Evolutionary conservation across 2,329 filamentous ascomycete genomes (phyloP).

Genomic region (Alternaria ventricosa): DNA sequence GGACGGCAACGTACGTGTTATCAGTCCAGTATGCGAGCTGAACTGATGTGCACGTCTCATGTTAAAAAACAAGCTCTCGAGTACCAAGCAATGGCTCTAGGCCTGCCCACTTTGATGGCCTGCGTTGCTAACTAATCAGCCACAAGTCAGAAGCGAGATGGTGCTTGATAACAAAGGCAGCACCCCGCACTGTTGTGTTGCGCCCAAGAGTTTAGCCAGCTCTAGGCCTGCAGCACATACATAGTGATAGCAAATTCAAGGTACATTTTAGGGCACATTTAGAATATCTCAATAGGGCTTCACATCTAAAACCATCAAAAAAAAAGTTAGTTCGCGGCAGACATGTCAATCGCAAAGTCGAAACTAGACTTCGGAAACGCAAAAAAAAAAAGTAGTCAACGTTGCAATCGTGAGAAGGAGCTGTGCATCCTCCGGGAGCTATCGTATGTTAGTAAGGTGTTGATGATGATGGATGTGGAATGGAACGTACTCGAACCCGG

Average conservation of each 20-base stretch:
- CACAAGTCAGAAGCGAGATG: background rate
- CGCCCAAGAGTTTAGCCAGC: background rate
- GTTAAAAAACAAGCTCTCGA: constrained; percentile 4
- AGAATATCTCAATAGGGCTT: background rate
- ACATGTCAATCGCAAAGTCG: background rate
- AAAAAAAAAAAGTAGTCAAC: constrained; percentile 9
- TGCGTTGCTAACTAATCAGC: background rate
- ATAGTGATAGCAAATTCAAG: background rate
- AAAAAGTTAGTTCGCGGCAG: background rate
- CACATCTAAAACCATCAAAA: background rate
- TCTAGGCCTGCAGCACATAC: background rate
- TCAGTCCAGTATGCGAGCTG: constrained; percentile 6
- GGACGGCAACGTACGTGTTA: background rate
- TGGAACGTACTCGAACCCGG: constrained; percentile 19
- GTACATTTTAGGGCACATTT: background rate
- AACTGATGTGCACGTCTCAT: constrained; percentile 11
- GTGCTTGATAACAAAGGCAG: background rate
- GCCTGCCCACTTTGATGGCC: background rate
- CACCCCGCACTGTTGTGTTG: constrained; percentile 4
- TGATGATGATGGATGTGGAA: background rate
- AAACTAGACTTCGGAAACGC: background rate
- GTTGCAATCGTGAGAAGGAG: constrained; percentile 22
- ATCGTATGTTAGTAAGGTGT: background rate
- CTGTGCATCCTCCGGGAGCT: constrained; percentile 27
- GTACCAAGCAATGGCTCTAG: constrained; percentile 3